phyloP scores from a whole-genome alignment of 768 basidiomycete species.

The Holtermannia corniformis region DNA sequence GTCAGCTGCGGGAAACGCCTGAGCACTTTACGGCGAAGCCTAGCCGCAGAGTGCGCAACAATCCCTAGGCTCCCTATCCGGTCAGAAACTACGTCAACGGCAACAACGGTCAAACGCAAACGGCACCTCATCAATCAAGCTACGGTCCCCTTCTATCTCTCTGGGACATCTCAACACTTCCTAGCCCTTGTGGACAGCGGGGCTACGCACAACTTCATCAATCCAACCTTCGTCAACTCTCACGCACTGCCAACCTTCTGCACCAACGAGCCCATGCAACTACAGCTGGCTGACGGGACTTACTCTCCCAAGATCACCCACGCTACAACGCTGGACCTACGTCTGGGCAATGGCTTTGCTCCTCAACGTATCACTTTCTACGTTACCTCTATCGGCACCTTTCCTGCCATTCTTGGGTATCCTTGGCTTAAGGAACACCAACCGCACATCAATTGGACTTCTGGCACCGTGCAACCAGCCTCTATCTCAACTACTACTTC shows the following conservation, averaged over 20 bases:
- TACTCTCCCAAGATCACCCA: neutral
- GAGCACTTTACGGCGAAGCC: neutral
- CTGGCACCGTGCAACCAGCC: neutral
- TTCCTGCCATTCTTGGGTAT: conserved; percentile 7
- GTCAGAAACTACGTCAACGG: neutral
- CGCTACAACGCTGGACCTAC: neutral
- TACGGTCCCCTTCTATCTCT: neutral
- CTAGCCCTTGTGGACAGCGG: conserved; percentile 1
- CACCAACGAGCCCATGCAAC: neutral
- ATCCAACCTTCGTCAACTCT: neutral
- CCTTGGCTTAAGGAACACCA: conserved; percentile 8
- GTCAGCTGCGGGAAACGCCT: conserved; percentile 1
- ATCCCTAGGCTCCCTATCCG: neutral
- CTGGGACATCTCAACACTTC: neutral
- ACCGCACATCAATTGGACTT: conserved; percentile 6
- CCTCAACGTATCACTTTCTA: neutral
- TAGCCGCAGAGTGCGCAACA: neutral
- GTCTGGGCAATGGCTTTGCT: neutral
- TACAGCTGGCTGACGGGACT: conserved; percentile 3
- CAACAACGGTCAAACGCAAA: neutral
- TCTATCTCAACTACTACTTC: neutral
- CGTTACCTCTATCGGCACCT: conserved; percentile 2
- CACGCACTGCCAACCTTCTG: neutral
- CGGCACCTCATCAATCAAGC: neutral
- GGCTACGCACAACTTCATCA: neutral